Base-by-base conservation (phyloP, 169 alveolate genomes). In the Eimeria brunetti region DNA sequence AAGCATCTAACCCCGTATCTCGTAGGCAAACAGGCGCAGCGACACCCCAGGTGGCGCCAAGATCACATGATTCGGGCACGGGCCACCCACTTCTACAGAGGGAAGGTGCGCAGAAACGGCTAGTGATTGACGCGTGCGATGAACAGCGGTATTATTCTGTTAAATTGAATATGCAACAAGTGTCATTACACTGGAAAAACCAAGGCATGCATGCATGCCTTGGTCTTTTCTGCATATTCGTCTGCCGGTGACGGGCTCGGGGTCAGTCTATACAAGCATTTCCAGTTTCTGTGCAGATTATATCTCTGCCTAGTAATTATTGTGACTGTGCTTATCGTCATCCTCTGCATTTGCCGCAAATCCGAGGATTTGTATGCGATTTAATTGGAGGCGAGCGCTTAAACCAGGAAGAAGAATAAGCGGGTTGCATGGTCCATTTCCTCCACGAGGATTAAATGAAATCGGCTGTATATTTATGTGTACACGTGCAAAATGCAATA, bases 1-100 rank as follows among this genome's bases (percentile, higher is more conserved):
- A 97, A 97, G 67, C 97, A 97, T 91, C 96, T 98, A 62, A 94
- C 95, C 76, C 98, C 98, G 33, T 98, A 96, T 80, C 97, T 98
- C 67, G 95, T 97, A 56, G 98, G 98, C 53, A 97, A 97, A 60
- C 99, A 98, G 91, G 96, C 97, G 71, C 98, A 97, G 60, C 67
- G 98, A 22, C 98, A 98, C 88, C 98, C 98, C 1, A 73, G 96
- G 41, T 97, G 96, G 96, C 76, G 95, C 27, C 94, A 89, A 33
- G 96, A 90, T 38, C 73, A 62, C 53, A 89, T 85, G 58, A 56
- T 73, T 51, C 90, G 94, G 38, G 88, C 90, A n/a, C 83, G 95
- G 60, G 76, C 92, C n/a, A 85, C 92, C 30, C 92, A 85, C 49
- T 58, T 85, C 38, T 62, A 85, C 64, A 58, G 92, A 38, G 92